Evolutionary conservation across 2,329 filamentous ascomycete genomes (phyloP), one percentile per base, ranked within the genome.

Genomic region (Sporothrix schenckii): DNA sequence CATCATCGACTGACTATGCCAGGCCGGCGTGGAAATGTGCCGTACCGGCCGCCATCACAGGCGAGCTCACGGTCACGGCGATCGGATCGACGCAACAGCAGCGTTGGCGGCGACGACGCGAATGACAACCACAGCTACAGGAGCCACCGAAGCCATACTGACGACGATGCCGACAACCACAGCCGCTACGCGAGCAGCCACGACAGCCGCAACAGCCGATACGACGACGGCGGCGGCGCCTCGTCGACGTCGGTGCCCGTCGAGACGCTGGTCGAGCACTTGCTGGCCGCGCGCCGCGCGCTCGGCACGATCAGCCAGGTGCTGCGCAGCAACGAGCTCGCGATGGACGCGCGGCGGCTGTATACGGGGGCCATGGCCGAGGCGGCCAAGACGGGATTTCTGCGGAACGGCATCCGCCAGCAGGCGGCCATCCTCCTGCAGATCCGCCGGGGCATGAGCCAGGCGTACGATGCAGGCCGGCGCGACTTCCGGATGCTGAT

Each of bases 221-320:
- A 63, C 58, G 39, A 47, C 3, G 41, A 63, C n/a, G 50, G n/a
- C 21, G 53, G 16, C 0, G 56, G 9, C 19, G 58, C 41, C n/a
- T 63, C 58, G 1, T 47, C 58, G 11, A 16, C 44, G 4, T 27
- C 53, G 13, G 78, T 84, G 4, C 79, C 86, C 30, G 87, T 97
- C 76, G 92, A 97, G 75, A 89, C 88, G 30, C 88, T 98, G 56
- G 92, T 97, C 70, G 87, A 89, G 68, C 89, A 97, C 80, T 90
- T 97, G 49, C 88, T 97, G 53, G 90, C 91, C 41, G 92, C 94
- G 10, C 97, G 97, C 79, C 89, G 92, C 58, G 94, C 94, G 0
- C 86, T 98, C 4, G 92, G 91, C 19, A 93, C 93, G 13, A 93
- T 96, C 78, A 88, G 85, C 54, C 89, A 92, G 72, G 92, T 97